Evolutionary conservation across 768 basidiomycete species (phyloP).

Genomic region (Lactarius psammicola): DNA sequence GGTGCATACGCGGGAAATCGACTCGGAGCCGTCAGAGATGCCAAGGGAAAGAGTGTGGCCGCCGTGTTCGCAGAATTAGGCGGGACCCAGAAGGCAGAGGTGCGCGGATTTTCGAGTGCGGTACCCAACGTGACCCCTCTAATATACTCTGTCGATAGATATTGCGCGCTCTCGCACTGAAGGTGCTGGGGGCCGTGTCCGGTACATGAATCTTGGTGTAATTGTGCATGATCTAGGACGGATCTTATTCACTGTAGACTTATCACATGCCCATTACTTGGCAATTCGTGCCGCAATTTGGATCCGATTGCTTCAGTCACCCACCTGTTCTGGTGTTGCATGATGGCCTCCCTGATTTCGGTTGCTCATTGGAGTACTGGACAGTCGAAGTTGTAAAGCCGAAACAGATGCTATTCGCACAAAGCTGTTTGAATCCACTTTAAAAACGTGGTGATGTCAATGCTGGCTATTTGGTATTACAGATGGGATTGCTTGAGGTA

Average conservation of each 20-base stretch:
- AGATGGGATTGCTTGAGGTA: conserved; percentile 5
- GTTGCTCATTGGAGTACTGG: not conserved
- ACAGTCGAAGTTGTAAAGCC: not conserved
- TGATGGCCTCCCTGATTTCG: not conserved
- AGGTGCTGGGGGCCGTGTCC: conserved; percentile 67
- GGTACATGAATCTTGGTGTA: not conserved
- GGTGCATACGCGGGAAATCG: conserved; percentile 87
- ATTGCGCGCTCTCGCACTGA: conserved; percentile 74
- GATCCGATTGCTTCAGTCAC: too few relatives aligned
- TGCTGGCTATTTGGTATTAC: conserved; percentile 4
- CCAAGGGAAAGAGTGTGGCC: conserved; percentile 92
- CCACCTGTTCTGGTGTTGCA: too few relatives aligned
- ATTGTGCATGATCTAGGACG: not conserved
- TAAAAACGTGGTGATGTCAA: not conserved
- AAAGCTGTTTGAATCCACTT: not conserved
- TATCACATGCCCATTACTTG: not conserved
- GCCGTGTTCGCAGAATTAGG: conserved; percentile 80
- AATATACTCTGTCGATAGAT: conserved; percentile 52
- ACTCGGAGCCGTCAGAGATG: conserved; percentile 88
- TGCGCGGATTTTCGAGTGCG: conserved; percentile 35
- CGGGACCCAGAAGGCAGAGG: conserved; percentile 83
- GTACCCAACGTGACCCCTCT: not conserved
- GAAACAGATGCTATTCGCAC: too few relatives aligned
- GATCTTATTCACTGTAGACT: not conserved
- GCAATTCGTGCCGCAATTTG: not conserved